phyloP scores from a whole-genome alignment of 2,329 filamentous ascomycete species.

The Fusarium sp. region DNA sequence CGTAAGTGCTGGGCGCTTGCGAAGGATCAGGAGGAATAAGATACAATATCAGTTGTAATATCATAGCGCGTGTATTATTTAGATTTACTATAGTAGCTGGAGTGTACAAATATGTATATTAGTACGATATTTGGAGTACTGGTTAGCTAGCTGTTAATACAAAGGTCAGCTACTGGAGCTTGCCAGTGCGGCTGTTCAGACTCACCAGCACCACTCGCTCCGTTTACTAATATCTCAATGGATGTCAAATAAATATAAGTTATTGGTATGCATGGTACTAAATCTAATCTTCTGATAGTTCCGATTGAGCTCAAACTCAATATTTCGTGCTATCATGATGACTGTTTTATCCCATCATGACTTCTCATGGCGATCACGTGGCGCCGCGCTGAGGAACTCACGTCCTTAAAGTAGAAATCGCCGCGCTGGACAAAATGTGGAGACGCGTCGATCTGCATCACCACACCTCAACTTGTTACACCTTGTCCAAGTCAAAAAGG shows the following conservation, averaged over 20 bases:
- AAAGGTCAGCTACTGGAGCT: not conserved
- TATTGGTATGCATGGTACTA: not conserved
- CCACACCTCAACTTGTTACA: constrained; percentile 10
- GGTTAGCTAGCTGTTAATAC: not conserved
- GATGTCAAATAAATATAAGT: not conserved
- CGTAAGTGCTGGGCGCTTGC: constrained; percentile 65
- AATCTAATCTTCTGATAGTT: too few relatives aligned
- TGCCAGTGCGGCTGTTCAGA: not conserved
- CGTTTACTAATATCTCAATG: not conserved
- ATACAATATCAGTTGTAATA: constrained; percentile 17
- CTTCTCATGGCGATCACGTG: constrained; percentile 24
- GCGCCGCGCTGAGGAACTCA: not conserved
- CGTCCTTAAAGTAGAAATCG: constrained; percentile 12
- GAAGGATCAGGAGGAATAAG: constrained; percentile 39
- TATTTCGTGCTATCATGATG: not conserved
- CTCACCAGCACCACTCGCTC: not conserved
- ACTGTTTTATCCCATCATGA: not conserved
- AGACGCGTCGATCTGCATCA: constrained; percentile 41
- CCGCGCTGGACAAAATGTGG: constrained; percentile 37
- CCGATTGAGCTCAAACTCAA: not conserved
- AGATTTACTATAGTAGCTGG: not conserved
- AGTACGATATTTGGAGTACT: not conserved
- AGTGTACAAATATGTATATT: not conserved
- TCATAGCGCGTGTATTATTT: not conserved
- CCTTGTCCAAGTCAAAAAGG: constrained; percentile 7